Conservation (phyloP, 164 flowering plant genomes). For the Vitis rotundifolia region DNA sequence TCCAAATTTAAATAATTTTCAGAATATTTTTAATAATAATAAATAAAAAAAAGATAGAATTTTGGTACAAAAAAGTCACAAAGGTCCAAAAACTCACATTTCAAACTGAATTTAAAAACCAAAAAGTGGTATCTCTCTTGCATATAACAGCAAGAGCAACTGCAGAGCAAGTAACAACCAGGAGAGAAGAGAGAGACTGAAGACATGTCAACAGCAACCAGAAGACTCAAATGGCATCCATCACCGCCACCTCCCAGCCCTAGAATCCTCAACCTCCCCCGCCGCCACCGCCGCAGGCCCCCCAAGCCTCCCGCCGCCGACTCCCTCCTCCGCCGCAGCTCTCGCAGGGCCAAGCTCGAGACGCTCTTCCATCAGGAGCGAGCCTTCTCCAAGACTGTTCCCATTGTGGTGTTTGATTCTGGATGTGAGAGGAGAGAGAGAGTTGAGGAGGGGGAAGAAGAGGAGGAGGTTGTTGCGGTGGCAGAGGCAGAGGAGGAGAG, state of each 20-base stretch:
- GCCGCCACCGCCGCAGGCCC: conserved; percentile 44
- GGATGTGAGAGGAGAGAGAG: conserved; percentile 40
- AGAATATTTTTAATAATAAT: too few relatives aligned
- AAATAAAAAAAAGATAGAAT: too few relatives aligned
- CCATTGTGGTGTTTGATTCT: conserved; percentile 37
- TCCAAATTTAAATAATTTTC: too few relatives aligned
- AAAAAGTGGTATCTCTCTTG: too few relatives aligned
- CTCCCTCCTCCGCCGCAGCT: conserved; percentile 8
- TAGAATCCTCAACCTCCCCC: conserved; percentile 60
- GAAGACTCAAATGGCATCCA: conserved; percentile 65
- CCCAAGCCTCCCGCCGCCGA: conserved; percentile 13
- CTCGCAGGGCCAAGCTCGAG: conserved; percentile 47
- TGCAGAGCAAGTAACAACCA: too few relatives aligned
- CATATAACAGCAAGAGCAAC: too few relatives aligned
- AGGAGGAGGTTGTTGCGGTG: conserved; percentile 14
- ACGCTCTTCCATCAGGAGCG: conserved; percentile 63
- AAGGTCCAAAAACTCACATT: too few relatives aligned
- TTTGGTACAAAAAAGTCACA: too few relatives aligned
- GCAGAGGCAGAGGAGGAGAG: conserved; percentile 37
- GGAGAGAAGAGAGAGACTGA: too few relatives aligned
- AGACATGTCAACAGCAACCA: conserved; percentile 13
- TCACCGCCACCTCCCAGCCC: conserved; percentile 65
- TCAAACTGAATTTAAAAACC: too few relatives aligned
- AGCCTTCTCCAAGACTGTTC: conserved; percentile 34
- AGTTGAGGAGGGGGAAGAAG: conserved; percentile 23